Evolutionary conservation across 176 grass and related monocot species (phyloP).

Genomic region (Oryza rufipogon): DNA sequence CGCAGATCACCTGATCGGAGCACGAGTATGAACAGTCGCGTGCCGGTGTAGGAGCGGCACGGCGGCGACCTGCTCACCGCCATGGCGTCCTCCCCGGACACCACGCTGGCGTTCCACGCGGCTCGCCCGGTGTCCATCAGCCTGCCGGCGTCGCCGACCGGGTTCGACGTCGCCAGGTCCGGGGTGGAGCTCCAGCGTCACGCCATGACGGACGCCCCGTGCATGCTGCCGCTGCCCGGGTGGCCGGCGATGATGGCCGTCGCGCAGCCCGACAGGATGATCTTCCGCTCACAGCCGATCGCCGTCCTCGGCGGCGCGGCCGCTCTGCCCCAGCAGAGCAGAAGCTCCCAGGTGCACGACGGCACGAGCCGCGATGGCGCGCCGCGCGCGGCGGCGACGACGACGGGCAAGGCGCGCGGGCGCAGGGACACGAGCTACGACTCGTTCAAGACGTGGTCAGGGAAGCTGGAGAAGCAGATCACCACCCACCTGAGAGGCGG

Average conservation of each 20-base stretch:
- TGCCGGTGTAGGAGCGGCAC: constrained; percentile 40
- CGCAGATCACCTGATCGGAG: background rate
- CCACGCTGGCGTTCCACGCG: constrained; percentile 8
- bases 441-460: constrained; percentile 91
- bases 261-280: constrained; percentile 41
- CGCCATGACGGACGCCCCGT: background rate
- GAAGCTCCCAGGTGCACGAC: constrained; percentile 39
- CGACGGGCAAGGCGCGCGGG: background rate
- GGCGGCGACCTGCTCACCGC: background rate
- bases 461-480: constrained; percentile 80
- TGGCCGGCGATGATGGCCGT: constrained; percentile 1
- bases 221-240: background rate
- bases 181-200: constrained; percentile 12
- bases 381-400: constrained; percentile 11
- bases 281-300: constrained; percentile 80
- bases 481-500: constrained; percentile 60
- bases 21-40: constrained; percentile 18
- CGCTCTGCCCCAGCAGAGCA: background rate
- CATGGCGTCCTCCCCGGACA: constrained; percentile 16
- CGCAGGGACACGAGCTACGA: constrained; percentile 70
- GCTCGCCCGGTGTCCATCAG: constrained; percentile 67
- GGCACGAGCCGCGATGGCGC: constrained; percentile 20
- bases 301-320: background rate
- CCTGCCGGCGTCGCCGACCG: constrained; percentile 71
- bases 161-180: constrained; percentile 26